Evolutionary conservation across 192 early-diverging fungal genomes (phyloP).

Genomic region (Geranomyces michiganensis): DNA sequence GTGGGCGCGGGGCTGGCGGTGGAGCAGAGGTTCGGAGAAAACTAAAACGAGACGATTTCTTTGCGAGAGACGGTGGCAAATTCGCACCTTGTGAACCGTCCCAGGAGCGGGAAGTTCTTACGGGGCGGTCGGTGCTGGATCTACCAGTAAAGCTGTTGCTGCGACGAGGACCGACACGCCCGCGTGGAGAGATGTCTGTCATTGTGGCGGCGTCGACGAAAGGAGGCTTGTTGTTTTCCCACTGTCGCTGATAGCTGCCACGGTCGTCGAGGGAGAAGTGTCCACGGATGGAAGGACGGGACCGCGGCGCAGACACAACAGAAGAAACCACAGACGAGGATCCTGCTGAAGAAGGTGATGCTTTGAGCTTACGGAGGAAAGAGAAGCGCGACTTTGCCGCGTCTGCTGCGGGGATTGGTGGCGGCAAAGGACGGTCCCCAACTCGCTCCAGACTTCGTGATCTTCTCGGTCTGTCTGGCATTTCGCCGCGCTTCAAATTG

Average conservation of each 20-base stretch:
- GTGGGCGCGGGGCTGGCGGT: not conserved
- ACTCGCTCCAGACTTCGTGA: slow-evolving; percentile 6
- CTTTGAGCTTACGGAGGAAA: not conserved
- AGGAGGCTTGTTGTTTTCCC: not conserved
- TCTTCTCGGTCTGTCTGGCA: not conserved
- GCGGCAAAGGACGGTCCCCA: not conserved
- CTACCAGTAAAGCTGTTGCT: slow-evolving; percentile 1
- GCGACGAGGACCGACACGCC: slow-evolving; percentile 2
- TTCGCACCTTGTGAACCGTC: not conserved
- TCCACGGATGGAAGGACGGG: not conserved
- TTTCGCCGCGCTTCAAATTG: slow-evolving; percentile 2
- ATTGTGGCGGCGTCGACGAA: not conserved
- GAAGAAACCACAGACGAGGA: not conserved
- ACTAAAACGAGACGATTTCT: not conserved
- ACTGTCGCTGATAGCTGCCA: not conserved
- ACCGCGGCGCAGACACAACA: not conserved
- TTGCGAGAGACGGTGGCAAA: not conserved
- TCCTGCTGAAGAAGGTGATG: too few relatives aligned
- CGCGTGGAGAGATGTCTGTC: not conserved
- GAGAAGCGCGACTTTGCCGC: not conserved
- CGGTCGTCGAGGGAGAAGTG: not conserved
- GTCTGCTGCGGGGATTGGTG: not conserved
- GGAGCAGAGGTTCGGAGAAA: not conserved
- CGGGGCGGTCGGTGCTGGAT: not conserved
- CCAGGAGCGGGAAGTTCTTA: not conserved